These are phyloP conservation scores for Candida multigemmis DNA, from an alignment of 805 yeast genomes.

Conservation along the genomic window DNA sequence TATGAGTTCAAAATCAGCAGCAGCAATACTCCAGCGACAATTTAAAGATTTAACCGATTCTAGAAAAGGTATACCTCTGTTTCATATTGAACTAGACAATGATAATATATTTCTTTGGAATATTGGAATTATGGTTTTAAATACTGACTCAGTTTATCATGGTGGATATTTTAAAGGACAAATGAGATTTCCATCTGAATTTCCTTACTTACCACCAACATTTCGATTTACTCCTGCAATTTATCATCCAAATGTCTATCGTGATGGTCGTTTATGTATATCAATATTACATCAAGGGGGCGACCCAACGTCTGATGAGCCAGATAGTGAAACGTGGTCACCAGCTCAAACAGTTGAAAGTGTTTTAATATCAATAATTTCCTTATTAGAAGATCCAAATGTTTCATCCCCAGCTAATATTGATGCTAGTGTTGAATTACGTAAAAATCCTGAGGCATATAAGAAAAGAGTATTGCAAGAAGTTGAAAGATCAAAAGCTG, in stretches of 20 bases:
- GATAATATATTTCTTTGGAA: constrained; percentile 63
- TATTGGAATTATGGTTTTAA: constrained; percentile 85
- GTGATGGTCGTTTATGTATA: constrained; percentile 88
- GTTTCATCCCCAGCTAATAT: constrained; percentile 91
- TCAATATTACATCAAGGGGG: constrained; percentile 90
- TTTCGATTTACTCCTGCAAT: constrained; percentile 90
- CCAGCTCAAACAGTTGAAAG: constrained; percentile 90
- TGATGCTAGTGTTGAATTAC: constrained; percentile 88
- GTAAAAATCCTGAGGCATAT: constrained; percentile 73
- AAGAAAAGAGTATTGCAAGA: constrained; percentile 68
- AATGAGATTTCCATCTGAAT: constrained; percentile 86
- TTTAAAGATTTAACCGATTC: constrained; percentile 91
- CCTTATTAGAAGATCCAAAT: constrained; percentile 89
- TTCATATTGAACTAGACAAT: constrained; percentile 57
- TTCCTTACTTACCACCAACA: constrained; percentile 88
- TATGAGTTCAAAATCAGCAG: constrained; percentile 53
- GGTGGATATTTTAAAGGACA: constrained; percentile 94
- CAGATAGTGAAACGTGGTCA: constrained; percentile 90
- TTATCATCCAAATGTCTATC: constrained; percentile 91
- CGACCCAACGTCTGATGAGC: constrained; percentile 83
- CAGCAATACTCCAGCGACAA: constrained; percentile 86
- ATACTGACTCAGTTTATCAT: constrained; percentile 81
- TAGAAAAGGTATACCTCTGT: constrained; percentile 51
- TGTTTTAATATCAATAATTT: constrained; percentile 82
- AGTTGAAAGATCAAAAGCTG: constrained; percentile 74